Conservation (phyloP, 2,329 filamentous ascomycete species). For the Amylocarpus encephaloides region DNA sequence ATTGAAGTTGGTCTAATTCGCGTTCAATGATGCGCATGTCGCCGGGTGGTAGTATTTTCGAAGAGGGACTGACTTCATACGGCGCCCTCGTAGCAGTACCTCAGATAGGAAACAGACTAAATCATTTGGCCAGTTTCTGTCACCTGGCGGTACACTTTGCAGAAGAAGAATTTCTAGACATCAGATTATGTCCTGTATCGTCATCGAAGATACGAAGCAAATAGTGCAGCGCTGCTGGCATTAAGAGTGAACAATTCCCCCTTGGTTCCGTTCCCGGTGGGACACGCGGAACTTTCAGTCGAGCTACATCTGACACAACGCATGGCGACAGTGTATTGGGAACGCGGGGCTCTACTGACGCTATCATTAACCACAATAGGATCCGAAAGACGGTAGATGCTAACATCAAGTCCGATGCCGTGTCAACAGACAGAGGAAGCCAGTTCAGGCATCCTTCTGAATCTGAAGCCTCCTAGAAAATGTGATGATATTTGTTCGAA, state of each 20-base stretch:
- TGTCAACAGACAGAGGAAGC: not conserved
- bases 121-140: conserved; percentile 40
- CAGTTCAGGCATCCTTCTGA: too few relatives aligned
- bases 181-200: conserved; percentile 28
- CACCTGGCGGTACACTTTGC: conserved; percentile 14
- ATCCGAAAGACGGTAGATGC: not conserved
- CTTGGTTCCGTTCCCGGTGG: not conserved
- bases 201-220: conserved; percentile 18
- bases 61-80: conserved; percentile 38
- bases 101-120: conserved; percentile 42
- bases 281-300: not conserved
- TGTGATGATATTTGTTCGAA: too few relatives aligned
- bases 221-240: conserved; percentile 10
- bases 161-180: conserved; percentile 15
- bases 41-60: conserved; percentile 27
- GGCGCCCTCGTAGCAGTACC: conserved; percentile 35
- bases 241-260: conserved; percentile 8
- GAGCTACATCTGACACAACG: not conserved
- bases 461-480: too few relatives aligned
- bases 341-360: not conserved
- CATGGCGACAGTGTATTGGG: not conserved
- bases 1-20: conserved; percentile 25
- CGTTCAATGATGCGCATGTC: conserved; percentile 28
- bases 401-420: not conserved
- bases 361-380: not conserved